phyloP scores from a whole-genome alignment of 163 green algal species.

The Trebouxiophyceae sp. region DNA sequence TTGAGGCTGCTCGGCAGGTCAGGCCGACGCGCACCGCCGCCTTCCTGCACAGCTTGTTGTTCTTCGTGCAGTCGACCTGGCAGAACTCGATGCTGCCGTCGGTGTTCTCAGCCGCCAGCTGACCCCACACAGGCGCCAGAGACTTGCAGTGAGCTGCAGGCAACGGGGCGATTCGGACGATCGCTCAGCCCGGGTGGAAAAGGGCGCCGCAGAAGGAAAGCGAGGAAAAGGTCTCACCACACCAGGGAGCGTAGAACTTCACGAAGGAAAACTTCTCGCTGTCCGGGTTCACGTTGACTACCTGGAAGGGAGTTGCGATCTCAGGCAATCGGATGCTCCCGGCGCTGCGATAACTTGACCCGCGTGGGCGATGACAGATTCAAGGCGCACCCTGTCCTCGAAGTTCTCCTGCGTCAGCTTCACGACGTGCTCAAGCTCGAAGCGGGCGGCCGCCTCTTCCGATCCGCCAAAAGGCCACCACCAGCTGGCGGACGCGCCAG shows the following conservation, averaged over 20 bases:
- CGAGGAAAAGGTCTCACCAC: conserved; percentile 14
- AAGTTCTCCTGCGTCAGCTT: conserved; percentile 1
- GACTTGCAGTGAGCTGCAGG: conserved; percentile 47
- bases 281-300: neutral
- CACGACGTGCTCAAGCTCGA: neutral
- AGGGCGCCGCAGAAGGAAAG: neutral
- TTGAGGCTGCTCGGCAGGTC: neutral
- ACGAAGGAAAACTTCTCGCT: conserved; percentile 16
- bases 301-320: neutral
- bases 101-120: conserved; percentile 29
- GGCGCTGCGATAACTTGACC: too few species aligned
- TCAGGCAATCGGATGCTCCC: too few species aligned
- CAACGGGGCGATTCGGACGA: neutral
- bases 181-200: too few species aligned
- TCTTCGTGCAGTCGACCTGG: conserved; percentile 20
- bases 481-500: too few species aligned
- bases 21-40: neutral
- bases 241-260: conserved; percentile 63
- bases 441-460: neutral
- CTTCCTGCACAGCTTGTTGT: conserved; percentile 5
- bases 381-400: neutral
- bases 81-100: conserved; percentile 14
- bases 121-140: conserved; percentile 36
- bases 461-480: too few species aligned
- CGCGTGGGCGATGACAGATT: too few species aligned